Percentiles rank a stretch among this genome's conserved stretches.
Conservation (phyloP, 768 basidiomycete species). For the Mycena pura region DNA sequence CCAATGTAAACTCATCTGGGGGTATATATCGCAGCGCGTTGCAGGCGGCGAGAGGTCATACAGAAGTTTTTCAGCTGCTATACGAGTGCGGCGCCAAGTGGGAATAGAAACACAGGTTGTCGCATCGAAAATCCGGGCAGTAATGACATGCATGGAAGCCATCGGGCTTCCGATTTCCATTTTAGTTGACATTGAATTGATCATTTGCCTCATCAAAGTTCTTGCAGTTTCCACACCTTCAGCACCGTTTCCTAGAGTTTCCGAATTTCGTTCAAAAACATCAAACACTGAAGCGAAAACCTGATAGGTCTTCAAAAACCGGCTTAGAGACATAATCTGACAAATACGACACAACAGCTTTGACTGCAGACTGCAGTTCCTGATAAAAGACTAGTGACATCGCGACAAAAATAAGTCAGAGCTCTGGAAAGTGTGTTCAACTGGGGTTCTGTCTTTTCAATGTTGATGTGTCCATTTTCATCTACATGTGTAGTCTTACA, state of each 20-base stretch:
- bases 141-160: constrained; percentile 42
- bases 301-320: constrained; percentile 3
- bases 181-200: constrained; percentile 24
- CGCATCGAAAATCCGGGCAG: no score
- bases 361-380: background rate
- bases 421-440: background rate
- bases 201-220: constrained; percentile 8
- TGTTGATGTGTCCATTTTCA: constrained; percentile 14
- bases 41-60: background rate
- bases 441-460: background rate
- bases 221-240: constrained; percentile 23
- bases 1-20: background rate
- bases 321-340: constrained; percentile 10
- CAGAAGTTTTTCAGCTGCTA: background rate
- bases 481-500: constrained; percentile 27
- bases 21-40: background rate
- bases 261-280: constrained; percentile 27
- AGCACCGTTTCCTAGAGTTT: background rate
- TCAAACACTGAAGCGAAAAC: constrained; percentile 5
- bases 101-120: no score
- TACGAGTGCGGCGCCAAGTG: background rate
- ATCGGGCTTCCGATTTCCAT: constrained; percentile 42
- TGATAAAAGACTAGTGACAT: constrained; percentile 2
- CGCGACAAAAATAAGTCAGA: background rate
- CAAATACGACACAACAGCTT: constrained; percentile 5